Evolutionary conservation across 495 filamentous ascomycete genomes (phyloP), one percentile per base, ranked within the genome.

Genomic region (Chaetomium fimeti): DNA sequence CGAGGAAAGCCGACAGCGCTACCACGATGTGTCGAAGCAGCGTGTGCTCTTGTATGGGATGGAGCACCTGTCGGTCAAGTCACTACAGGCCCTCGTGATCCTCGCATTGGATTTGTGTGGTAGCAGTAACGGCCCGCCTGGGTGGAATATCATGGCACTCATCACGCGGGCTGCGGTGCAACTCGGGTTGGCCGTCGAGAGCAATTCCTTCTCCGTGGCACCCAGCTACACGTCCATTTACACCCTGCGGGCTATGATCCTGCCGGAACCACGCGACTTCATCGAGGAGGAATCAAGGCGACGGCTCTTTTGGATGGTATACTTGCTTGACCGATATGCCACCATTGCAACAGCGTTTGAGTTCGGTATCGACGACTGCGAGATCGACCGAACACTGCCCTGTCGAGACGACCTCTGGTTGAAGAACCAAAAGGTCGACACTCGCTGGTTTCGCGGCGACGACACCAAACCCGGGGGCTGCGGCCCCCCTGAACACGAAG

Each of bases 221-320:
- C 90, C 91, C 0, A 78, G 84, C n/a, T 88, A 87, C 72, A 82
- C 85, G 6, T 92, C 91, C 7, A 96, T 96, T 49, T 94, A 91
- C 69, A 96, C 91, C 0, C 78, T 93, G 45, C 82, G 91, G 55
- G 90, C 91, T 18, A 90, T 91, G 75, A 85, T 91, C 20, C 79
- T 96, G 1, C 89, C 91, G 0, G 91, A 94, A 52, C 81, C 91
- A 0, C 87, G 88, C 42, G 89, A 91, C 52, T 96, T 90, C 78
- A 89, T 93, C 62, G 92, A 96, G 72, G 91, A 96, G 57, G 92
- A 96, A 70, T 88, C 90, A 52, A 80, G 91, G 47, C 81, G 92
- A 47, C 81, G 92, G 8, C 77, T 96, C 1, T 95, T 96, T 78
- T 96, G 92, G 92, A 93, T 92, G 89, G 87, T 95, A 29, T 96